phyloP scores from a whole-genome alignment of 1,284 basidiomycete species.

The Boletus mariae region DNA sequence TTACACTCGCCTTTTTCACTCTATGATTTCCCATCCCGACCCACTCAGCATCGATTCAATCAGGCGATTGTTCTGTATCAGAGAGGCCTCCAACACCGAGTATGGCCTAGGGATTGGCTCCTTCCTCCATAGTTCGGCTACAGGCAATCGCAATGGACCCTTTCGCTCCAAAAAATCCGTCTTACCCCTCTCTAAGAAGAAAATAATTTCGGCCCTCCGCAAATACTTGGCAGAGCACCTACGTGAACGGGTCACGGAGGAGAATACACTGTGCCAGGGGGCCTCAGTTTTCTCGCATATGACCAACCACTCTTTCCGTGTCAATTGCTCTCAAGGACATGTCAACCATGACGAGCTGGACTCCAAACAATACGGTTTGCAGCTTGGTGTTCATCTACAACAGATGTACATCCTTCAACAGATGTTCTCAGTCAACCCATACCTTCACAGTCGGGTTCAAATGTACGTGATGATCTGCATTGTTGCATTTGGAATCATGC shows the following conservation, averaged over 20 bases:
- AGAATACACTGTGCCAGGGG: too few species aligned
- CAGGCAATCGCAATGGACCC: slow-evolving; percentile 1
- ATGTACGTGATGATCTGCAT: slow-evolving; percentile 17
- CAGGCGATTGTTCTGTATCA: slow-evolving; percentile 40
- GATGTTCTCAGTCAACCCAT: slow-evolving; percentile 20
- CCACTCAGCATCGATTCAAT: slow-evolving; percentile 26
- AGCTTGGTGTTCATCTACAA: slow-evolving; percentile 43
- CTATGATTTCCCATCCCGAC: slow-evolving; percentile 27
- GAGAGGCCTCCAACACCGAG: slow-evolving; percentile 24
- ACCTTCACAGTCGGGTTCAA: slow-evolving; percentile 5
- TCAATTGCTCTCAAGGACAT: slow-evolving; percentile 40
- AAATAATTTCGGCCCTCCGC: too few species aligned
- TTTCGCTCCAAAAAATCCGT: too few species aligned
- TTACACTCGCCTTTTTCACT: slow-evolving; percentile 37
- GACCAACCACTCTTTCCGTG: slow-evolving; percentile 35
- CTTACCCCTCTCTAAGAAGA: slow-evolving; percentile 10
- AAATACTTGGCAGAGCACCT: slow-evolving; percentile 35
- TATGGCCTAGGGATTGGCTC: slow-evolving; percentile 28
- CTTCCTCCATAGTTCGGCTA: slow-evolving; percentile 22
- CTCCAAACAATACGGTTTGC: slow-evolving; percentile 35
- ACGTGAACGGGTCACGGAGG: slow-evolving; percentile 29
- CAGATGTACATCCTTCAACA: slow-evolving; percentile 46
- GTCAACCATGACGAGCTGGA: slow-evolving; percentile 24
- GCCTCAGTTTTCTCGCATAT: slow-evolving; percentile 39
- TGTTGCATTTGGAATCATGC: neutral